Percentiles rank a stretch among this genome's conserved stretches.
These are phyloP conservation scores for Pyrrhoderma noxium DNA, from an alignment of 1,284 basidiomycete genomes.

Conservation along the genomic window DNA sequence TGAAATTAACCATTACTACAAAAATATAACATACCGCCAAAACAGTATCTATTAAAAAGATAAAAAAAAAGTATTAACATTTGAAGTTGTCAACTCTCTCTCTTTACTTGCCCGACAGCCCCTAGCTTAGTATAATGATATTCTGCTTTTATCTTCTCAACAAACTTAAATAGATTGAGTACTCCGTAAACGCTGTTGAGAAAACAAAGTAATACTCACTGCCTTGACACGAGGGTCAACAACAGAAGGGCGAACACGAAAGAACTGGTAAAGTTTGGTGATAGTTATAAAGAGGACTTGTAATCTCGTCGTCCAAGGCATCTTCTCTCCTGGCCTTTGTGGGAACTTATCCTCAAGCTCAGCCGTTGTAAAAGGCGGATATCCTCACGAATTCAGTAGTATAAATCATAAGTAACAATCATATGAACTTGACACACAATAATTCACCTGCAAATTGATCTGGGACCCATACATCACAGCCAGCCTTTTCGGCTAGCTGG, in stretches of 20 bases:
- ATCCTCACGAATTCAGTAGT: too few relatives aligned
- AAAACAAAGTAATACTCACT: conserved; percentile 22
- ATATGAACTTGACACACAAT: too few relatives aligned
- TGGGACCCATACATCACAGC: conserved; percentile 58
- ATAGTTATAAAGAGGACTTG: conserved; percentile 28
- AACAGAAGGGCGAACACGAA: conserved; percentile 34
- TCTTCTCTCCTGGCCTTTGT: conserved; percentile 34
- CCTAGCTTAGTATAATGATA: conserved; percentile 53
- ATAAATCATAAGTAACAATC: too few relatives aligned
- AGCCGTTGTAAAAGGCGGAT: conserved; percentile 32
- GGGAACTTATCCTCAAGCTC: conserved; percentile 31
- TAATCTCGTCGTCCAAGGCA: conserved; percentile 29
- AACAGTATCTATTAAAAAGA: conserved; percentile 68
- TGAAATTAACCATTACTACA: too few relatives aligned
- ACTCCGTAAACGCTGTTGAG: too few relatives aligned
- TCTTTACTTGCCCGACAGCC: conserved; percentile 45
- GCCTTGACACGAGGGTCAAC: conserved; percentile 31
- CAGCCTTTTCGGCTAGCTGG: conserved; percentile 41
- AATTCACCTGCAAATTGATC: conserved; percentile 43
- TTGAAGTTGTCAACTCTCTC: too few relatives aligned
- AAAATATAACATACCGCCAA: conserved; percentile 40
- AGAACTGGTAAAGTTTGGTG: conserved; percentile 28
- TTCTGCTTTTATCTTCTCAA: conserved; percentile 39
- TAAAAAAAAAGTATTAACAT: too few relatives aligned
- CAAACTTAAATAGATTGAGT: conserved; percentile 33